These are phyloP conservation scores for Casuarina equisetifolia DNA, from an alignment of 306 rosid genomes.

Conservation along the genomic window DNA sequence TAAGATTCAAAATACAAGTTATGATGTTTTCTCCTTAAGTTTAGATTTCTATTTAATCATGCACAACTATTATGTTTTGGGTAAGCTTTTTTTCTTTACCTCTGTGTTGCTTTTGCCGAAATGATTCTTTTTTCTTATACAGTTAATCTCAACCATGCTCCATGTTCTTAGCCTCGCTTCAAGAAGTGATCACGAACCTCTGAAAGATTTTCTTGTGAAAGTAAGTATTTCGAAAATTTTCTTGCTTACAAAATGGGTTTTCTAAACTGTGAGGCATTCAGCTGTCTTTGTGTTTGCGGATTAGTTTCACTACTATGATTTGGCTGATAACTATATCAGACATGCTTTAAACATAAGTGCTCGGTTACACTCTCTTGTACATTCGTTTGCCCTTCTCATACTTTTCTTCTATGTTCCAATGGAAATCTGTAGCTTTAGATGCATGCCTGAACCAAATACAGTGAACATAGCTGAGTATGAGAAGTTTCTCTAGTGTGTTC, in stretches of 20 bases:
- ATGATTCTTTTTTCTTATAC: constrained; percentile 27
- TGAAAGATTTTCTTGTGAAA: constrained; percentile 75
- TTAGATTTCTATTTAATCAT: constrained; percentile 15
- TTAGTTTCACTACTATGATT: neutral
- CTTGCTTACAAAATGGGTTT: neutral
- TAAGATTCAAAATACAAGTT: constrained; percentile 7
- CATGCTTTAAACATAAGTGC: neutral
- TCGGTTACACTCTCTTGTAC: neutral
- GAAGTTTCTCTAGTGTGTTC: neutral
- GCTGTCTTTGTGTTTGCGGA: neutral
- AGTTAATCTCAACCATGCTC: constrained; percentile 85
- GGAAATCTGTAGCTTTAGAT: neutral
- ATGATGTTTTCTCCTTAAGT: neutral
- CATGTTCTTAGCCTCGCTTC: constrained; percentile 74
- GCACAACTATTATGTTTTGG: constrained; percentile 16
- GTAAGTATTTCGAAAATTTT: constrained; percentile 39
- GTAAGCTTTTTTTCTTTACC: constrained; percentile 2
- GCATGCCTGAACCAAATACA: neutral
- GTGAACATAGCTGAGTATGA: neutral
- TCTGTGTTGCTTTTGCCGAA: constrained; percentile 15
- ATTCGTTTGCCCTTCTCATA: neutral
- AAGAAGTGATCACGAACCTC: constrained; percentile 50
- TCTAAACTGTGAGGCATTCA: neutral
- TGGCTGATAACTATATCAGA: neutral
- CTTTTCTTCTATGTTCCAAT: neutral